Evolutionary conservation across 1,284 basidiomycete species (phyloP).

Genomic region (Volvariella surrecta): DNA sequence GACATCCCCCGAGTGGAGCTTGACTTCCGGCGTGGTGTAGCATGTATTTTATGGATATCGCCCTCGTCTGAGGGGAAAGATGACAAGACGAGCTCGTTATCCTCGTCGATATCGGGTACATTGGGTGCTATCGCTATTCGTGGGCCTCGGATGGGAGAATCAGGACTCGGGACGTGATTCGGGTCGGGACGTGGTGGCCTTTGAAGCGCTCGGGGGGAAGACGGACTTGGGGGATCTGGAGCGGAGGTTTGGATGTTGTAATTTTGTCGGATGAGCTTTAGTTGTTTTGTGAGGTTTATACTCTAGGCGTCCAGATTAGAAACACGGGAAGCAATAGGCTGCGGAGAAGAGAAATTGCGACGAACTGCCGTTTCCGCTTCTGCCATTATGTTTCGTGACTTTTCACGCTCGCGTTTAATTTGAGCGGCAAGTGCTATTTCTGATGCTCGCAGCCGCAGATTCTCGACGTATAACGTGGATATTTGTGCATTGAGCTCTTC

Average conservation of each 20-base stretch:
- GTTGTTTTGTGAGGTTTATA: slow-evolving; percentile 53
- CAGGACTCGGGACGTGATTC: slow-evolving; percentile 15
- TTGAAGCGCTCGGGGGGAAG: slow-evolving; percentile 35
- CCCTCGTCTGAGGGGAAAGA: slow-evolving; percentile 34
- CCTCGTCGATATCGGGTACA: slow-evolving; percentile 59
- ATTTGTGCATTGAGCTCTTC: slow-evolving; percentile 78
- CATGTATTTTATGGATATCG: slow-evolving; percentile 18
- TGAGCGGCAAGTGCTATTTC: slow-evolving; percentile 68
- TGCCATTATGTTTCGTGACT: slow-evolving; percentile 56
- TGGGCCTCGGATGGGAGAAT: slow-evolving; percentile 37
- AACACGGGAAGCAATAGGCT: slow-evolving; percentile 6
- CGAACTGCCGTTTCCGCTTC: slow-evolving; percentile 70
- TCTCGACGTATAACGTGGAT: slow-evolving; percentile 70
- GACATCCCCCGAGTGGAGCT: slow-evolving; percentile 1
- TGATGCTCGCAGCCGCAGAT: slow-evolving; percentile 68
- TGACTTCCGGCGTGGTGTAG: slow-evolving; percentile 30
- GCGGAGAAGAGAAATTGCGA: slow-evolving; percentile 10
- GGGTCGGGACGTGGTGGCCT: slow-evolving; percentile 30
- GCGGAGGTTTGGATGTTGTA: slow-evolving; percentile 35
- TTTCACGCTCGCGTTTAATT: slow-evolving; percentile 71
- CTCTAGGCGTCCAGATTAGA: slow-evolving; percentile 29
- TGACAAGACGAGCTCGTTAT: slow-evolving; percentile 41
- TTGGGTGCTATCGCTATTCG: slow-evolving; percentile 60
- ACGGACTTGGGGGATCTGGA: slow-evolving; percentile 33
- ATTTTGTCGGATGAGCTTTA: slow-evolving; percentile 54